A percentile compares a stretch with the other conserved stretches of the same genome.
Conservation (phyloP, 345 rosid genomes). For the Hypericum androsaemum region DNA sequence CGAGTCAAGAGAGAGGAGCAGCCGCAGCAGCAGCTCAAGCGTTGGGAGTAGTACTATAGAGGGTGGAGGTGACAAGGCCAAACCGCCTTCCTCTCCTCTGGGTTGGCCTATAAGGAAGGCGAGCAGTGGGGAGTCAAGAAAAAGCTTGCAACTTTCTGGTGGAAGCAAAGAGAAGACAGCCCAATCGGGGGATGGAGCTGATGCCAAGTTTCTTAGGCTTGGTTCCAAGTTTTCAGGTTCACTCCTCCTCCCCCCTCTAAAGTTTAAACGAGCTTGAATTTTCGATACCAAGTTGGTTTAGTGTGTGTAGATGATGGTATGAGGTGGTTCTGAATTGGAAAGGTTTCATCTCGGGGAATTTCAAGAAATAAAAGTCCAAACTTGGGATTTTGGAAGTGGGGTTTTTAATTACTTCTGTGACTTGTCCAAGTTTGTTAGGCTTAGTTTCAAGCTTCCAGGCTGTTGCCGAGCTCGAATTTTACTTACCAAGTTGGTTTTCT, state of each 20-base stretch:
- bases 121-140: conserved; percentile 21
- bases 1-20: conserved; percentile 50
- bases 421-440: background rate
- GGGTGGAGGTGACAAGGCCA: conserved; percentile 21
- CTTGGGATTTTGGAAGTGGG: background rate
- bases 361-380: no score
- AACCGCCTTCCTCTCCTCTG: conserved; percentile 45
- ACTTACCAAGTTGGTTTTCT: no score
- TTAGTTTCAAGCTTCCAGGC: background rate
- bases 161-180: conserved; percentile 21
- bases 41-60: conserved; percentile 26
- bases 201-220: conserved; percentile 25
- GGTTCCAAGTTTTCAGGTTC: conserved; percentile 45
- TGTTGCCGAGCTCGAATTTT: no score
- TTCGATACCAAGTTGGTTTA: no score
- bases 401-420: background rate
- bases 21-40: conserved; percentile 40
- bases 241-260: background rate
- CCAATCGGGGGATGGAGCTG: conserved; percentile 14
- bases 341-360: no score
- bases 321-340: no score
- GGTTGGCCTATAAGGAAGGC: conserved; percentile 96
- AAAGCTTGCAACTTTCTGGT: conserved; percentile 24
- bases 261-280: no score
- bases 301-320: no score